Evolutionary conservation across 2,329 filamentous ascomycete species (phyloP).

Genomic region (Diaporthe ampelina): DNA sequence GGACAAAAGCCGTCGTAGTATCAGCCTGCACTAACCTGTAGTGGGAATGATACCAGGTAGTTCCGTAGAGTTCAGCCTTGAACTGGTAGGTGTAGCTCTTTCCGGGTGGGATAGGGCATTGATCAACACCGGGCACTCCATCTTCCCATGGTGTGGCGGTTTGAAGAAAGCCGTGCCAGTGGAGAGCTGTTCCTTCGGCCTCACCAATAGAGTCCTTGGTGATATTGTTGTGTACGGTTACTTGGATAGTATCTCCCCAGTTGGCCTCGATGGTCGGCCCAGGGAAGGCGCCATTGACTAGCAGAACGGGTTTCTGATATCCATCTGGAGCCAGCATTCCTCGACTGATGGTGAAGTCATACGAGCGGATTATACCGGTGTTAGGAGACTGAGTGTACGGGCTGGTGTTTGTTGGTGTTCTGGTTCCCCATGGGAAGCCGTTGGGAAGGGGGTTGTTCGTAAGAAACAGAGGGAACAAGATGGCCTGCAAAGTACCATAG

Average conservation of each 20-base stretch:
- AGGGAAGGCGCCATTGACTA: constrained; percentile 76
- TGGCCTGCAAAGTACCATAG: constrained; percentile 56
- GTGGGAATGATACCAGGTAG: constrained; percentile 73
- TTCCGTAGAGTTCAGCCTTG: constrained; percentile 67
- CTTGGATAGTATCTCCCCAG: constrained; percentile 73
- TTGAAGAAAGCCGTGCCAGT: constrained; percentile 69
- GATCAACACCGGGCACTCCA: constrained; percentile 64
- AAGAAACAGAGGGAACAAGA: constrained; percentile 58
- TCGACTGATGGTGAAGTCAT: constrained; percentile 67
- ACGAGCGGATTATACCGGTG: constrained; percentile 68
- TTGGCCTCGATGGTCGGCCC: constrained; percentile 76
- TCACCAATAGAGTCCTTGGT: constrained; percentile 72
- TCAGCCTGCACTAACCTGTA: constrained; percentile 50
- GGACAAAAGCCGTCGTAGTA: not conserved
- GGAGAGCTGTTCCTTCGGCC: constrained; percentile 63
- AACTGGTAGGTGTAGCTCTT: constrained; percentile 68
- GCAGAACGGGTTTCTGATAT: constrained; percentile 65
- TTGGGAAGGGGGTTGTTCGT: constrained; percentile 63
- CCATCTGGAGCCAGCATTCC: constrained; percentile 69
- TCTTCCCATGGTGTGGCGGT: constrained; percentile 65
- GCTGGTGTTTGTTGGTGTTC: constrained; percentile 59
- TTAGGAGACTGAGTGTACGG: constrained; percentile 63
- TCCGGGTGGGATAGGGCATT: constrained; percentile 78
- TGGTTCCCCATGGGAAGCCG: constrained; percentile 66
- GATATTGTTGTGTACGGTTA: constrained; percentile 80